Conservation (phyloP, 2,329 filamentous ascomycete species). For the Clonostachys solani region DNA sequence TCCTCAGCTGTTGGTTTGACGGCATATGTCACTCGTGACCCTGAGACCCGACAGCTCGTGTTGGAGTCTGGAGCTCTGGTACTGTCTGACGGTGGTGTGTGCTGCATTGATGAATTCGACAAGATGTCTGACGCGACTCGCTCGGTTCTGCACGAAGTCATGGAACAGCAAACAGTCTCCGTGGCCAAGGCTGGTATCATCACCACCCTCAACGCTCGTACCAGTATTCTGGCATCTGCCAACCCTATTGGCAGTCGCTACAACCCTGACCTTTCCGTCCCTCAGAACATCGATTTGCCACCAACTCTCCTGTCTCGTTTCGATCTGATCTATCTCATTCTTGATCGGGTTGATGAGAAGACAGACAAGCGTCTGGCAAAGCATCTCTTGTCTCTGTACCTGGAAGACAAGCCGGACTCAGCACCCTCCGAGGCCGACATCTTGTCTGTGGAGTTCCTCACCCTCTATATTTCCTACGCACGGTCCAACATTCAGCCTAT, state of each 20-base stretch:
- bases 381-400: conserved; percentile 92
- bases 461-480: conserved; percentile 95
- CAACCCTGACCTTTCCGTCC: conserved; percentile 91
- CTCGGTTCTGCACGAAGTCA: conserved; percentile 81
- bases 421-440: conserved; percentile 72
- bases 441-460: conserved; percentile 90
- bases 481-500: conserved; percentile 79
- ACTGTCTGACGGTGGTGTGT: conserved; percentile 76
- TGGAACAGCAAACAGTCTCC: conserved; percentile 84
- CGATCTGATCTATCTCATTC: conserved; percentile 92
- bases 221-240: conserved; percentile 91
- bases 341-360: conserved; percentile 90
- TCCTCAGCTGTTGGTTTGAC: conserved; percentile 79
- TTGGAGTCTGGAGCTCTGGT: conserved; percentile 78
- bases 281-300: conserved; percentile 96
- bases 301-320: conserved; percentile 94
- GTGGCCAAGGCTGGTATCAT: conserved; percentile 92
- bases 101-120: conserved; percentile 82
- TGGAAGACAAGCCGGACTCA: conserved; percentile 90
- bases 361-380: conserved; percentile 84
- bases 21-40: conserved; percentile 76
- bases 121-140: conserved; percentile 80
- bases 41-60: conserved; percentile 74
- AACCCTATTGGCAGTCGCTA: conserved; percentile 98
- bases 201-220: conserved; percentile 92